Conservation (phyloP, 257 asterid genomes). For the Solanum tarapatanum region DNA sequence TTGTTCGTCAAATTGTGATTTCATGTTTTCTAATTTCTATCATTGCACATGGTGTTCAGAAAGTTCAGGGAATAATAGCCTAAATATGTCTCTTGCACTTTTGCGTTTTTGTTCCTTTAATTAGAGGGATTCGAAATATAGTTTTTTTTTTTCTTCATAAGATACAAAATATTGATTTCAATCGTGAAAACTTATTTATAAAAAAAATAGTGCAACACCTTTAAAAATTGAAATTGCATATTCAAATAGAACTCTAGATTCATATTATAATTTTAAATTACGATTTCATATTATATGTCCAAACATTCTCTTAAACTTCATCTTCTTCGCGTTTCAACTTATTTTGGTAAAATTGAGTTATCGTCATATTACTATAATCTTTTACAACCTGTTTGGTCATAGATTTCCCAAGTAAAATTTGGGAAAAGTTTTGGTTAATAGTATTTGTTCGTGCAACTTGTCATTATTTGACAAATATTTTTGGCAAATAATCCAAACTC, state of each 20-base stretch:
- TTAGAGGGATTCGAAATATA: not conserved
- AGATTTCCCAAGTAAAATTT: too few relatives aligned
- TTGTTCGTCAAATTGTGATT: not conserved
- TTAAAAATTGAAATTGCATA: too few relatives aligned
- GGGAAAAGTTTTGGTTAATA: too few relatives aligned
- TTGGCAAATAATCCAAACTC: too few relatives aligned
- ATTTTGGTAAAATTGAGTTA: too few relatives aligned
- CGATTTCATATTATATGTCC: too few relatives aligned
- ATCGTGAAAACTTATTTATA: too few relatives aligned
- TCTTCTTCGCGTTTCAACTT: not conserved
- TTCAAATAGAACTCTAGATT: too few relatives aligned
- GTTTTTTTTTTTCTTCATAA: not conserved
- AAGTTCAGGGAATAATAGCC: not conserved
- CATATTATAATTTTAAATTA: too few relatives aligned
- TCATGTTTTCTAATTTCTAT: not conserved
- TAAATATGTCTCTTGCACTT: not conserved
- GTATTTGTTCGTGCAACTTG: too few relatives aligned
- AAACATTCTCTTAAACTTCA: not conserved
- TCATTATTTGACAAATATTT: too few relatives aligned
- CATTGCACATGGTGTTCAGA: not conserved
- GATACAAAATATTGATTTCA: not conserved
- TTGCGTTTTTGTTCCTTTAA: not conserved
- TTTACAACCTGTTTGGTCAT: too few relatives aligned
- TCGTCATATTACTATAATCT: not conserved
- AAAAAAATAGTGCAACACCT: not conserved